A percentile compares a stretch with the other conserved stretches of the same genome.
Conservation (phyloP, 2,329 filamentous ascomycete species). For the Trichophyton benhamiae region DNA sequence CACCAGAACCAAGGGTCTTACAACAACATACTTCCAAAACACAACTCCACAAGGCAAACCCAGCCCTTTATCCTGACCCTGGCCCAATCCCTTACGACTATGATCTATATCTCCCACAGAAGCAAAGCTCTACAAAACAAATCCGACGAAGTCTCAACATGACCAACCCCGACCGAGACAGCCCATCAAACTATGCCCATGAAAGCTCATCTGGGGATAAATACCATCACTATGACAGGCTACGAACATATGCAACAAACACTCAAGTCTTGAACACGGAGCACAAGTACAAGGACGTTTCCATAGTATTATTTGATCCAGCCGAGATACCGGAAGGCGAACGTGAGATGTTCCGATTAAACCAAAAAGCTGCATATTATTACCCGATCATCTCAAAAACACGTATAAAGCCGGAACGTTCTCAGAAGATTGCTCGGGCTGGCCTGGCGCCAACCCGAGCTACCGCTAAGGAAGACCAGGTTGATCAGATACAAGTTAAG, state of each 20-base stretch:
- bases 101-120: constrained; percentile 46
- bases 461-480: constrained; percentile 35
- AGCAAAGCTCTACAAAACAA: constrained; percentile 34
- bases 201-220: constrained; percentile 32
- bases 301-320: constrained; percentile 46
- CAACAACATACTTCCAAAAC: constrained; percentile 38
- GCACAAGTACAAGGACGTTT: constrained; percentile 45
- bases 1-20: constrained; percentile 37
- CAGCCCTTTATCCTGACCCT: constrained; percentile 39
- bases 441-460: constrained; percentile 28
- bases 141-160: constrained; percentile 47
- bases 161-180: constrained; percentile 42
- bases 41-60: constrained; percentile 38
- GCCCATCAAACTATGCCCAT: constrained; percentile 39
- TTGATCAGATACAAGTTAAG: constrained; percentile 42
- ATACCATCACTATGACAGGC: constrained; percentile 44
- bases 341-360: constrained; percentile 15
- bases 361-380: constrained; percentile 47
- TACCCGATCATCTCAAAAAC: constrained; percentile 48
- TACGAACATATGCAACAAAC: constrained; percentile 50
- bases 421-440: constrained; percentile 32
- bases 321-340: constrained; percentile 18
- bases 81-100: constrained; percentile 46
- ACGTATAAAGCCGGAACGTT: constrained; percentile 41
- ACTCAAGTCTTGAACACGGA: constrained; percentile 40